Conservation (phyloP, 495 filamentous ascomycete genomes). For the Wilcoxina mikolae region DNA sequence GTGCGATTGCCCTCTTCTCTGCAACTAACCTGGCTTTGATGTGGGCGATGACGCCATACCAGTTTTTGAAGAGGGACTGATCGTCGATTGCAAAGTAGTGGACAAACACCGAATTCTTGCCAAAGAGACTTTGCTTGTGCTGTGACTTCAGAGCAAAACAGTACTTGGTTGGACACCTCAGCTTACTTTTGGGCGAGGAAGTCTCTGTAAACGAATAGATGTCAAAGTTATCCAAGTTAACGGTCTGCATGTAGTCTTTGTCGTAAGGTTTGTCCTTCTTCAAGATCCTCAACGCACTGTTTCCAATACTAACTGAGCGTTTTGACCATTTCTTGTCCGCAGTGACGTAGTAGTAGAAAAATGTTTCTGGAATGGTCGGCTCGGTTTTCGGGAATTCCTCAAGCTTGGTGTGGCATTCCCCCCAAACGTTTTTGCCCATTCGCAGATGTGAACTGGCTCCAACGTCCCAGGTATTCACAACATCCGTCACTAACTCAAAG, state of each 20-base stretch:
- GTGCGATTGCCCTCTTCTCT: conserved; percentile 29
- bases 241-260: conserved; percentile 54
- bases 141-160: conserved; percentile 89
- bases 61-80: conserved; percentile 44
- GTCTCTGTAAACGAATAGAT: conserved; percentile 61
- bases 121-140: conserved; percentile 74
- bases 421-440: conserved; percentile 30
- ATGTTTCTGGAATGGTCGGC: conserved; percentile 47
- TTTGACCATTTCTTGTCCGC: conserved; percentile 76
- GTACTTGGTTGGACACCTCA: conserved; percentile 61
- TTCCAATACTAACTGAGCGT: conserved; percentile 57
- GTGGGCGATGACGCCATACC: conserved; percentile 66
- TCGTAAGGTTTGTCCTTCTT: conserved; percentile 49
- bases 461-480: conserved; percentile 78
- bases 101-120: conserved; percentile 67
- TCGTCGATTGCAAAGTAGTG: conserved; percentile 84
- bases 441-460: conserved; percentile 41
- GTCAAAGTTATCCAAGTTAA: conserved; percentile 87
- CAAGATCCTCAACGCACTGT: conserved; percentile 59
- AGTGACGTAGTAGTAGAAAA: conserved; percentile 66
- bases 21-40: conserved; percentile 66
- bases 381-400: conserved; percentile 41
- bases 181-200: conserved; percentile 44
- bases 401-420: conserved; percentile 34
- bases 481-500: conserved; percentile 76